Evolutionary conservation across 148 eudicot genomes (phyloP).

Genomic region (Chenopodium album): DNA sequence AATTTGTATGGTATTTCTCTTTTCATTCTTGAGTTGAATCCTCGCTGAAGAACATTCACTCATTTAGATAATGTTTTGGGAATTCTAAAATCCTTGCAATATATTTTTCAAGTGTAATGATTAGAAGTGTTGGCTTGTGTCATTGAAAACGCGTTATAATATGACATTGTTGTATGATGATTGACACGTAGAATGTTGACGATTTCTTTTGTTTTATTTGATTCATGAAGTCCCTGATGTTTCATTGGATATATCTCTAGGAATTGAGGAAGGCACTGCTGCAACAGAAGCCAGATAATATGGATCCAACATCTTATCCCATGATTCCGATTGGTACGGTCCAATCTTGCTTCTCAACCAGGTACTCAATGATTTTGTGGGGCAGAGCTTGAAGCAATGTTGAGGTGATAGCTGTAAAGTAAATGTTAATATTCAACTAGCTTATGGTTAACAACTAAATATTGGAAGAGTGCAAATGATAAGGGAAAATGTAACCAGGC

Average conservation of each 20-base stretch:
- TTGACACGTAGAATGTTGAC: not conserved
- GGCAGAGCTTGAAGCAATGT: not conserved
- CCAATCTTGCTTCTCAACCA: constrained; percentile 87
- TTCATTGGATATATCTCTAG: constrained; percentile 31
- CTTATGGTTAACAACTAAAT: not conserved
- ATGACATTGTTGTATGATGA: not conserved
- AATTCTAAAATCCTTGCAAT: not conserved
- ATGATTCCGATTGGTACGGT: constrained; percentile 75
- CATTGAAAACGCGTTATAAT: not conserved
- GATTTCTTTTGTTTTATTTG: not conserved
- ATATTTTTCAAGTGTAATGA: not conserved
- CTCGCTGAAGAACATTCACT: not conserved
- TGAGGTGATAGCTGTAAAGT: not conserved
- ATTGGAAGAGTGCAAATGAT: not conserved
- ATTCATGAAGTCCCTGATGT: not conserved
- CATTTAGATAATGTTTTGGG: not conserved
- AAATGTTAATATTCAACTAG: not conserved
- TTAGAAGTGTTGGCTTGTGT: not conserved
- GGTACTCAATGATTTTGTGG: constrained; percentile 39
- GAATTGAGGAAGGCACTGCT: constrained; percentile 66
- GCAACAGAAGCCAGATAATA: constrained; percentile 39
- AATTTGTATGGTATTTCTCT: too few species aligned
- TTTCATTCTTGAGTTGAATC: not conserved
- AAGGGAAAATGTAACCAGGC: not conserved
- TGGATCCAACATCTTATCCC: constrained; percentile 55